phyloP scores from a whole-genome alignment of 805 yeast genomes.

The Saccharomyces paradoxus region DNA sequence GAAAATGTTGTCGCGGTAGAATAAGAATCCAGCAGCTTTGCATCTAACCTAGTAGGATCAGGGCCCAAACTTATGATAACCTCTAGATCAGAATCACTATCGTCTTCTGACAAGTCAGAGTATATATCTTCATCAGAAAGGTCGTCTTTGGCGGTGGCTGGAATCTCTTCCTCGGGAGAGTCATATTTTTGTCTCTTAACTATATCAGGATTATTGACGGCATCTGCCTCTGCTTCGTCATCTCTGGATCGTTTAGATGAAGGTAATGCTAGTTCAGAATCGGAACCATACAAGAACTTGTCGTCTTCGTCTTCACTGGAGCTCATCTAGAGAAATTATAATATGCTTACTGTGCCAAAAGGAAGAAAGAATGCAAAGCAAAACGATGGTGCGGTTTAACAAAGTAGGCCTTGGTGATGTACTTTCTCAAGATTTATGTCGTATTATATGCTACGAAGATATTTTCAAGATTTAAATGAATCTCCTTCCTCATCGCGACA shows the following conservation, averaged over 20 bases:
- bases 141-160: conserved; percentile 12
- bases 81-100: conserved; percentile 64
- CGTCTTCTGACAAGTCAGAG: conserved; percentile 40
- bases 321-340: conserved; percentile 11
- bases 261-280: conserved; percentile 16
- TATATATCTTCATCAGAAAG: conserved; percentile 35
- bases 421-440: neutral
- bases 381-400: neutral
- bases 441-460: neutral
- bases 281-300: conserved; percentile 30
- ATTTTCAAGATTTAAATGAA: neutral
- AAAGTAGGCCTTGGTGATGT: neutral
- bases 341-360: neutral
- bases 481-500: neutral
- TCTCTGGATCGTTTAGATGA: conserved; percentile 6
- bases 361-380: neutral
- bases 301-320: conserved; percentile 31
- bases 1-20: neutral
- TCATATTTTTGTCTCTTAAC: conserved; percentile 19
- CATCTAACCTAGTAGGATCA: conserved; percentile 22
- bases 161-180: conserved; percentile 20
- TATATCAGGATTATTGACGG: neutral
- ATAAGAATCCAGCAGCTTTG: conserved; percentile 2
- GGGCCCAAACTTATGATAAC: conserved; percentile 57
- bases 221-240: neutral